These are phyloP conservation scores for Pseudoperonospora humuli DNA, from an alignment of 352 stramenopile genomes.

Conservation along the genomic window DNA sequence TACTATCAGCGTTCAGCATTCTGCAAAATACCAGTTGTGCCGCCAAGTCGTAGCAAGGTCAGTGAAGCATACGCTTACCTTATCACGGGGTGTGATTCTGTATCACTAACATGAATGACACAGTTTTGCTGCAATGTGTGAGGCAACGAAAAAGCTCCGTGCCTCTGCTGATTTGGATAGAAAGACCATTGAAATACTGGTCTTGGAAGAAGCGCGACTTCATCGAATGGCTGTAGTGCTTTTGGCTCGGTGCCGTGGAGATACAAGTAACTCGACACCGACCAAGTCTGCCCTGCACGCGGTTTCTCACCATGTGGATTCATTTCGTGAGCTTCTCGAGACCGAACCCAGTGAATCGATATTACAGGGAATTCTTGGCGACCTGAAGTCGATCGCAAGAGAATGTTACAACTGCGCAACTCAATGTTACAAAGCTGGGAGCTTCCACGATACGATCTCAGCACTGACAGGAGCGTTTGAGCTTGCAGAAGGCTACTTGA, in stretches of 20 bases:
- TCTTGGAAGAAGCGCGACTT: conserved; percentile 37
- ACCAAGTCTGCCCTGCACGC: conserved; percentile 2
- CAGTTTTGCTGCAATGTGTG: conserved; percentile 27
- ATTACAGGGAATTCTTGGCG: conserved; percentile 32
- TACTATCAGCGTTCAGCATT: conserved; percentile 17
- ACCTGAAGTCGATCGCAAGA: conserved; percentile 53
- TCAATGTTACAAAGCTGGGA: conserved; percentile 40
- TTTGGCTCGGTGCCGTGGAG: conserved; percentile 10
- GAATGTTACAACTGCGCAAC: conserved; percentile 53
- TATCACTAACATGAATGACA: conserved; percentile 16
- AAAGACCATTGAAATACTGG: conserved; percentile 20
- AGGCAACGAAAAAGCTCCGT: conserved; percentile 16
- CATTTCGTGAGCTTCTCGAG: conserved; percentile 31
- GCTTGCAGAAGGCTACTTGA: conserved; percentile 44
- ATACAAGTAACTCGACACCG: background rate
- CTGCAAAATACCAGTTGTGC: conserved; percentile 19
- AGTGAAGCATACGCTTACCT: background rate
- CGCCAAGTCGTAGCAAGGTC: conserved; percentile 37
- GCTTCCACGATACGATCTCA: conserved; percentile 32
- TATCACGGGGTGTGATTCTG: background rate
- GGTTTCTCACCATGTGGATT: conserved; percentile 24
- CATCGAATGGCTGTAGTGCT: conserved; percentile 37
- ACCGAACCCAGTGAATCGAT: conserved; percentile 20
- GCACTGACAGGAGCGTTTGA: conserved; percentile 40
- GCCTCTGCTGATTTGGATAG: conserved; percentile 3